These are phyloP conservation scores for Pilasporangium apinafurcum DNA, from an alignment of 352 stramenopile genomes.

Conservation along the genomic window DNA sequence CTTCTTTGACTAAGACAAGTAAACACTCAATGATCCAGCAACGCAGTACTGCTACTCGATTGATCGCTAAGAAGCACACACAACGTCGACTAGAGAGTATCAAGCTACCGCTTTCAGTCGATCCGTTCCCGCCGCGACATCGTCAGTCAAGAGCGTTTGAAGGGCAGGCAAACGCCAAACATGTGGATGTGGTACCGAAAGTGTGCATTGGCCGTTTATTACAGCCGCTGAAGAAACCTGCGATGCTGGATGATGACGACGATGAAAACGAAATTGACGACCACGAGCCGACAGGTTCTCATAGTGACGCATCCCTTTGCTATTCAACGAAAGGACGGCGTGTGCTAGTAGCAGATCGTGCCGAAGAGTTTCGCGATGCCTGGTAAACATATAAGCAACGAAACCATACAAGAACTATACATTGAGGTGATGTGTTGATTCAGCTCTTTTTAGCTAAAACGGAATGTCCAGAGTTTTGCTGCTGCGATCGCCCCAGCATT, in stretches of 20 bases:
- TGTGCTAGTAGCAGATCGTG: conserved; percentile 32
- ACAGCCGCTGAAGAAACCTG: conserved; percentile 39
- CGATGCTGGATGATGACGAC: conserved; percentile 15
- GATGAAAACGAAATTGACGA: conserved; percentile 2
- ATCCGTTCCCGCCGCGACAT: conserved; percentile 28
- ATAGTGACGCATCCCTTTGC: background rate
- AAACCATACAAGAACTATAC: too few relatives aligned
- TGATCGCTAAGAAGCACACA: conserved; percentile 41
- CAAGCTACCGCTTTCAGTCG: conserved; percentile 28
- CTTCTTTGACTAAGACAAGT: conserved; percentile 2
- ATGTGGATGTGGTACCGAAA: conserved; percentile 33
- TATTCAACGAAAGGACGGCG: conserved; percentile 9
- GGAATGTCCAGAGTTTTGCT: conserved; percentile 44
- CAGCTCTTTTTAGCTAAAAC: too few relatives aligned
- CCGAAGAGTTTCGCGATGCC: conserved; percentile 30
- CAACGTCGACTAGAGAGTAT: conserved; percentile 42
- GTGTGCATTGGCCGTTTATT: conserved; percentile 35
- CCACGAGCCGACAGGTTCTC: too few relatives aligned
- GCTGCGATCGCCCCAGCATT: conserved; percentile 58
- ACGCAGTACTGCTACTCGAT: background rate
- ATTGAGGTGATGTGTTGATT: too few relatives aligned
- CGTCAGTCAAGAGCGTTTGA: conserved; percentile 8
- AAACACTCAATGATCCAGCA: background rate
- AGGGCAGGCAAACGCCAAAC: too few relatives aligned
- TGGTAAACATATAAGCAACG: background rate